Conservation (phyloP, 441 rosid genomes). For the Syzygium syzygioides region DNA sequence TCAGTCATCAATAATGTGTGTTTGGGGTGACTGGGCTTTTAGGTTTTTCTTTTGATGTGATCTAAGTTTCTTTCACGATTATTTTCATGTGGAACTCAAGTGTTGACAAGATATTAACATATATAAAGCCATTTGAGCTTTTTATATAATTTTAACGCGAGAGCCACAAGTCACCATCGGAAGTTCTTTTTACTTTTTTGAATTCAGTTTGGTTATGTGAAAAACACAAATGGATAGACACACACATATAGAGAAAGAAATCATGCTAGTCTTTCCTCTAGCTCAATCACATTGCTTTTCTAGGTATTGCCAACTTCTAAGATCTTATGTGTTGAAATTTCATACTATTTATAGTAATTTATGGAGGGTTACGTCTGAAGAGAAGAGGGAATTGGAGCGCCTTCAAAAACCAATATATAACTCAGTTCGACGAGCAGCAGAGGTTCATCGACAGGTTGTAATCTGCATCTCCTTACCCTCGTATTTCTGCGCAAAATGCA, state of each 20-base stretch:
- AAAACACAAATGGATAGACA: background rate
- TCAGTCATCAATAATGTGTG: background rate
- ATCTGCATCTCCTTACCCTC: background rate
- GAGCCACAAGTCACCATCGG: background rate
- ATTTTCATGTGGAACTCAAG: background rate
- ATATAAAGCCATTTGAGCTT: background rate
- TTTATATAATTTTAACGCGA: background rate
- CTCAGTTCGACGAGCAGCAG: conserved; percentile 94
- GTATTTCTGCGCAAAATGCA: background rate
- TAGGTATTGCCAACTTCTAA: background rate
- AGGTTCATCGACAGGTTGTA: conserved; percentile 94
- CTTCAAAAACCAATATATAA: conserved; percentile 76
- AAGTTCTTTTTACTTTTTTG: background rate
- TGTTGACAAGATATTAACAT: background rate
- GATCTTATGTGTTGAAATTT: background rate
- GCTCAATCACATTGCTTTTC: background rate
- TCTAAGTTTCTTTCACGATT: background rate
- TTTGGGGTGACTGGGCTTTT: background rate
- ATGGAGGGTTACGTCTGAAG: conserved; percentile 96
- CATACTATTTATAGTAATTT: conserved; percentile 43
- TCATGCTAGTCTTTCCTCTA: background rate
- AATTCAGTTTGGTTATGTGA: background rate
- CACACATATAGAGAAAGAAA: background rate
- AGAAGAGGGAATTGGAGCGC: conserved; percentile 91
- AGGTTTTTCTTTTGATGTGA: background rate